Evolutionary conservation across 129 eudicot species (phyloP), one percentile per base, ranked within the genome.

Genomic region (Escallonia rubra): DNA sequence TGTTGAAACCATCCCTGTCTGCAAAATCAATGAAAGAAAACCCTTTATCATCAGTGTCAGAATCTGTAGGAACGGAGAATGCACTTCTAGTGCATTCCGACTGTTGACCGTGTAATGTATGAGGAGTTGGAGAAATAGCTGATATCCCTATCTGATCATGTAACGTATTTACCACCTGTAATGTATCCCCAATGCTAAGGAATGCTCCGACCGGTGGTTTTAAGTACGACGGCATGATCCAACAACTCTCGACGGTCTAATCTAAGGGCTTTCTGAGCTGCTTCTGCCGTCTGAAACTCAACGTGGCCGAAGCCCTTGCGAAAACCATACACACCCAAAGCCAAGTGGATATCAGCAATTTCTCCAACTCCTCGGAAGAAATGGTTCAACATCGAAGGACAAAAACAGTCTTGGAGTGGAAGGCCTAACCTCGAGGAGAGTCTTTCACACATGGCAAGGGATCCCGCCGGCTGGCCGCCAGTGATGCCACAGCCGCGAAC

Each of bases 41-140:
- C 81, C 81, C 81, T 67, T 76, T 76, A 42, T 63, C 43, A 50
- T 63, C 68, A 43, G 41, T 61, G 34, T 64, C 76, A 8, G n/a
- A 44, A 53, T 70, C 76, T 49, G 41, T 51, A 3, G 81, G 81
- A 34, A 76, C 52, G 42, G 76, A 65, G 70, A 76, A 50, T 76
- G 81, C 63, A 70, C 50, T 66, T 65, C 67, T 43, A 76, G 52
- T 12, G 81, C 76, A 76, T 57, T 59, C 15, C 76, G 60, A 8
- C 69, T 38, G 75, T 76, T 75, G 15, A 16, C n/a, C 57, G 9
- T 2, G 57, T 5, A 6, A 45, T 6, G 8, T 6, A 55, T n/a
- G 14, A 4, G 5, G 49, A 52, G n/a, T 48, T 41, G 43, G 49
- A 45, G 34, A 23, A 23, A 23, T 23, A 23, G 34, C 34, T 23